Evolutionary conservation across 208 protist genomes (phyloP), one percentile per base, ranked within the genome.

Genomic region (Crithidia brevicula): DNA sequence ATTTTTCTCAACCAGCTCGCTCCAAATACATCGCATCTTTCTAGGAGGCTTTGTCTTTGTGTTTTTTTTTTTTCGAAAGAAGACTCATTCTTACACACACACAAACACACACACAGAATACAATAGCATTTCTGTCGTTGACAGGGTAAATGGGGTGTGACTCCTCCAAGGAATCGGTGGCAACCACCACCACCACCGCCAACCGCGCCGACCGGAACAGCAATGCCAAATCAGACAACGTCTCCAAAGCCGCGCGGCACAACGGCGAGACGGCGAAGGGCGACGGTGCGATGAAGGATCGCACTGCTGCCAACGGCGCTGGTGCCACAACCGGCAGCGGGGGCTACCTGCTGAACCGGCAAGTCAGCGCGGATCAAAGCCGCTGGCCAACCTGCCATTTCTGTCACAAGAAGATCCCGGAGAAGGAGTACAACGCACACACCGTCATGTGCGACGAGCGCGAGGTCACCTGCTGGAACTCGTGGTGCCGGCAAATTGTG

Each of bases 381-480:
- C 74, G 74, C 50, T 83, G 69, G 56, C 77, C 86, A 16, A 83
- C 67, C 20, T 94, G 89, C 62, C 89, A 92, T 54, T 92, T 92
- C 64, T 94, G 89, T 51, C 65, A 74, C 18, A 62, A 73, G 36
- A 72, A 74, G 34, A 86, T 94, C 20, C 80, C 83, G 6, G 83
- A 91, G 45, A 85, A 90, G 71, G 86, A 92, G 47, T 89, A 89
- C 81, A 94, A 92, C 62, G 86, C 83, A 2, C 89, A 94, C 82
- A 94, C 89, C 15, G 89, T 92, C 36, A 86, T 86, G 86, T 94
- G 89, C 56, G 84, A 91, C 64, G 86, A 94, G 77, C 85, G 89
- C 46, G 89, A 94, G 85, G 86, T 94, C 36, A 94, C 89, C 33
- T 94, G 89, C 75, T 90, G 84, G 83, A 92, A 94, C 73, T 90